Base-by-base conservation (phyloP, 345 rosid genomes). In the Carallia pectinifolia region DNA sequence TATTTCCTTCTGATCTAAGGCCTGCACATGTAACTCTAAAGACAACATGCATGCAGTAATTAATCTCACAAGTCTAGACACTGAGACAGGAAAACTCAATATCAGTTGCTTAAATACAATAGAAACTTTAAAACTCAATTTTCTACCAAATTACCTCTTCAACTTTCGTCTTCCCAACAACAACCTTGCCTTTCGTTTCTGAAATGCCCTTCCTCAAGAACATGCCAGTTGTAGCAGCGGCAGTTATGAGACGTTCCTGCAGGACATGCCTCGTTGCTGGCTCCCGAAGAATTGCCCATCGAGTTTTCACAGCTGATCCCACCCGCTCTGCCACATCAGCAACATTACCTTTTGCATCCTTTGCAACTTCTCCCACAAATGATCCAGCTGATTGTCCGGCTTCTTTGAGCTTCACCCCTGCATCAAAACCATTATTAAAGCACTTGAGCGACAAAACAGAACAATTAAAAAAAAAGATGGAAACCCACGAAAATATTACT, bases 281-380 rank as follows among this genome's bases (percentile, higher is more conserved):
- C 89, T 94, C 90, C 83, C 86, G 91, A 75, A 91, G 85, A 76
- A 87, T 65, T 1, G 88, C 83, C 97, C 96, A 94, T 59, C 93
- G 87, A 80, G 77, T 83, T 81, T 88, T 91, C 48, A 94, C 84
- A 34, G 76, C 62, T 0, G 89, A 83, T 12, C 96, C 97, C 56
- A 94, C 89, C 72, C 90, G 74, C 71, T 84, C 98, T n/a, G 98
- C 95, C 53, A 72, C 96, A 72, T 88, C 96, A 60, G 88, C 6
- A 4, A 84, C 98, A 73, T 94, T 91, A 36, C 88, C 97, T 84
- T 91, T 94, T 3, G 98, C 91, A 80, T 93, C 98, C 73, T 89
- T 93, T 10, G 97, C 97, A 6, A 87, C 97, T 79, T 84, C 97
- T 16, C 88, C 97, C 2, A 93, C 86, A 74, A 87, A 84, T 61